phyloP scores from a whole-genome alignment of 1,139 yeast species.

The Meyerozyma smithsonii region DNA sequence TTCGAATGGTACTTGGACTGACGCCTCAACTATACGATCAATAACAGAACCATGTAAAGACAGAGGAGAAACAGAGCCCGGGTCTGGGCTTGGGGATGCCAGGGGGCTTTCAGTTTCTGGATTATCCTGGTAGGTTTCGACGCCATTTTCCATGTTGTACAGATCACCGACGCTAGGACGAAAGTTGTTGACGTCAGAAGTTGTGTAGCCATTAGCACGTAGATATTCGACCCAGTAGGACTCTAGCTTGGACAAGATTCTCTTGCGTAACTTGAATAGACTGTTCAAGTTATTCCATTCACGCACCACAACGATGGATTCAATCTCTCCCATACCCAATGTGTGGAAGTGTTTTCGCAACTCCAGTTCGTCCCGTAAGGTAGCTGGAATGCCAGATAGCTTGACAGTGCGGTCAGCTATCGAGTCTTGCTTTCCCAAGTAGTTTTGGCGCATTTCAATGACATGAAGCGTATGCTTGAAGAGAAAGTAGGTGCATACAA shows the following conservation, averaged over 20 bases:
- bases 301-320: conserved; percentile 70
- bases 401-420: conserved; percentile 90
- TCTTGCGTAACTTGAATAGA: conserved; percentile 56
- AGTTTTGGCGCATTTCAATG: conserved; percentile 71
- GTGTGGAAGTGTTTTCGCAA: conserved; percentile 71
- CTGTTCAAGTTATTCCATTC: conserved; percentile 76
- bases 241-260: conserved; percentile 56
- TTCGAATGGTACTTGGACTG: neutral
- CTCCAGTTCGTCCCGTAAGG: conserved; percentile 63
- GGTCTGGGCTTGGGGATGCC: conserved; percentile 12
- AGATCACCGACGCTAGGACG: conserved; percentile 28
- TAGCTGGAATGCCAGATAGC: conserved; percentile 86
- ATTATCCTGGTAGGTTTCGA: conserved; percentile 13
- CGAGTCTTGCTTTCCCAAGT: conserved; percentile 83
- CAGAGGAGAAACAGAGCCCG: conserved; percentile 4
- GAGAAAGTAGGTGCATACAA: conserved; percentile 57
- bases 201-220: conserved; percentile 31
- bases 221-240: conserved; percentile 73
- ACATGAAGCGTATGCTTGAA: conserved; percentile 67
- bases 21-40: neutral
- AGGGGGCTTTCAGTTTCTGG: conserved; percentile 5
- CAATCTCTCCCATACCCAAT: conserved; percentile 75
- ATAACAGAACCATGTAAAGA: conserved; percentile 8
- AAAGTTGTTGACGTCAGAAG: conserved; percentile 5
- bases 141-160: conserved; percentile 14